Percentiles rank a stretch among this genome's conserved stretches.
Evolutionary conservation across 148 eudicot genomes (phyloP).

Genomic region (Rhododendron simsii): DNA sequence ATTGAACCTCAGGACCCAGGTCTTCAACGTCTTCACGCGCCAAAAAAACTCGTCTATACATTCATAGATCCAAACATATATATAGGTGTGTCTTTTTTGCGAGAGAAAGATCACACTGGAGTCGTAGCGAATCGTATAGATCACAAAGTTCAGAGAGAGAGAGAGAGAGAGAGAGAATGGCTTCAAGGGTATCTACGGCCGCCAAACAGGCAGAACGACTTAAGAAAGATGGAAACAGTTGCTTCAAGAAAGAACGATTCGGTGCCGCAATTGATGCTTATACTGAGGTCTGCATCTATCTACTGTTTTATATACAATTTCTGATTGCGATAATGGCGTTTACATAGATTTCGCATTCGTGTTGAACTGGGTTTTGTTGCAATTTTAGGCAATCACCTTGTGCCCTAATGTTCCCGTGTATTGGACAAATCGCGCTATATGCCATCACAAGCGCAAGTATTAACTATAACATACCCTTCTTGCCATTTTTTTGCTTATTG

Average conservation of each 20-base stretch:
- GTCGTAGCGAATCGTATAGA: background rate
- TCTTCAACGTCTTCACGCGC: background rate
- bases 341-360: background rate
- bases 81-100: too few species aligned
- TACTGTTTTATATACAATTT: background rate
- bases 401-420: slow-evolving; percentile 51
- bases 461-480: slow-evolving; percentile 10
- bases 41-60: background rate
- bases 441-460: slow-evolving; percentile 76
- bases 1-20: background rate
- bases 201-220: slow-evolving; percentile 67
- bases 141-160: too few species aligned
- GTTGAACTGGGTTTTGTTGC: background rate
- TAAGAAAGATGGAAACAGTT: slow-evolving; percentile 60
- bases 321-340: background rate
- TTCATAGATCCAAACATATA: too few species aligned
- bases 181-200: slow-evolving; percentile 22
- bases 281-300: slow-evolving; percentile 52
- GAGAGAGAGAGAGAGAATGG: slow-evolving; percentile 28
- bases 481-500: background rate
- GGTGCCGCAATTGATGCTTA: slow-evolving; percentile 98
- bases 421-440: slow-evolving; percentile 52
- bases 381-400: slow-evolving; percentile 5
- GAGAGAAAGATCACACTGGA: background rate
- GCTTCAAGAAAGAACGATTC: slow-evolving; percentile 55